Conservation (phyloP, 1,139 yeast species). For the Candida albicans region DNA sequence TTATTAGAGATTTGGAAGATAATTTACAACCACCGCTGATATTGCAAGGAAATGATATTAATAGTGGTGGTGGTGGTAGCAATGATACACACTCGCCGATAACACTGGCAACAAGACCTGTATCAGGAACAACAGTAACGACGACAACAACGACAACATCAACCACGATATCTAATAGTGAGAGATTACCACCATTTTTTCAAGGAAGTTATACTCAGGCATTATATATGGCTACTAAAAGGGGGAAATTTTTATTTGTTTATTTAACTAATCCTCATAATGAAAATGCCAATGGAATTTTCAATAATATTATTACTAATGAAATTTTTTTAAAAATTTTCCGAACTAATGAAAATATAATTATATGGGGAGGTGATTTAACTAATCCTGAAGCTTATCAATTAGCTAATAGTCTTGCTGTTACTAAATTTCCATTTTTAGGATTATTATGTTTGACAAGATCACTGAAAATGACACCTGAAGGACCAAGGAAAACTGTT, state of each 20-base stretch:
- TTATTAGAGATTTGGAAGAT: slow-evolving; percentile 38
- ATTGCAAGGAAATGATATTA: background rate
- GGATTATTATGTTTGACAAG: slow-evolving; percentile 65
- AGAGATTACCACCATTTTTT: slow-evolving; percentile 47
- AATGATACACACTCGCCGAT: too few relatives aligned
- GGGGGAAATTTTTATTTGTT: slow-evolving; percentile 70
- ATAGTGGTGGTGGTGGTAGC: background rate
- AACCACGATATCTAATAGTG: background rate
- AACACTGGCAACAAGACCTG: too few relatives aligned
- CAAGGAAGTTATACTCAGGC: slow-evolving; percentile 82
- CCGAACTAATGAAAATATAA: slow-evolving; percentile 44
- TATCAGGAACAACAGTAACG: too few relatives aligned
- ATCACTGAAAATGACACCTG: slow-evolving; percentile 56
- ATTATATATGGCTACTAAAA: slow-evolving; percentile 60
- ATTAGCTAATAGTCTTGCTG: slow-evolving; percentile 72
- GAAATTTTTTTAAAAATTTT: slow-evolving; percentile 54
- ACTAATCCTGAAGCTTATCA: slow-evolving; percentile 81
- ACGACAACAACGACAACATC: background rate
- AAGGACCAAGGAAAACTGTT: slow-evolving; percentile 52
- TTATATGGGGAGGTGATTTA: slow-evolving; percentile 90
- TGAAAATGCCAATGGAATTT: slow-evolving; percentile 58
- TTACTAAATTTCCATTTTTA: slow-evolving; percentile 76
- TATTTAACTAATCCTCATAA: slow-evolving; percentile 74
- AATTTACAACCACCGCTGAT: slow-evolving; percentile 22
- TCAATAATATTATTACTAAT: slow-evolving; percentile 56